Evolutionary conservation across 345 rosid genomes (phyloP).

Genomic region (Toxicodendron radicans): DNA sequence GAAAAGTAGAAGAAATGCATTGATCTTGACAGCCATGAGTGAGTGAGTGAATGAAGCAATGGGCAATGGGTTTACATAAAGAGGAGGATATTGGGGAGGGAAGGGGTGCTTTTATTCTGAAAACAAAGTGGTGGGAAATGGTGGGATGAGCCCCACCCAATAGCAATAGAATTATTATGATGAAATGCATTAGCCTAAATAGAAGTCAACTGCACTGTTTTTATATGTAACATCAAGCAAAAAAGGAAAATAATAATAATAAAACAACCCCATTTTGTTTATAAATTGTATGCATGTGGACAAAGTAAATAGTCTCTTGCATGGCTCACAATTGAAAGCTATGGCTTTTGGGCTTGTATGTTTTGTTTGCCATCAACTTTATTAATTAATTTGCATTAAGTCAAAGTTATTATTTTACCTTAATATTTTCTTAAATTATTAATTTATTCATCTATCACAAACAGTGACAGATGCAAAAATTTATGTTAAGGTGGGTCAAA

Average conservation of each 20-base stretch:
- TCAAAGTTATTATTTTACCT: neutral
- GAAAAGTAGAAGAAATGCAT: conserved; percentile 37
- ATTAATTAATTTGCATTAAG: neutral
- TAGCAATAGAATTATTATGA: conserved; percentile 39
- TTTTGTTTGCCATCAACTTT: no score
- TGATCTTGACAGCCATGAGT: conserved; percentile 49
- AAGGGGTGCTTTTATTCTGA: conserved; percentile 21
- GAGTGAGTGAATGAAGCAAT: neutral
- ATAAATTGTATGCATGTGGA: no score
- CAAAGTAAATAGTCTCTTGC: conserved; percentile 21
- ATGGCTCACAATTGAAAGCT: conserved; percentile 29
- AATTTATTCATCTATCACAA: no score
- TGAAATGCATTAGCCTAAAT: conserved; percentile 31
- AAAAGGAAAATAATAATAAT: neutral
- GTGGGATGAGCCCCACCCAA: conserved; percentile 47
- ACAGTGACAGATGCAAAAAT: no score
- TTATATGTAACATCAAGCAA: conserved; percentile 8
- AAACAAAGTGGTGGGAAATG: conserved; percentile 21
- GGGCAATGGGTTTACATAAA: neutral
- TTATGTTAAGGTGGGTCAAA: no score
- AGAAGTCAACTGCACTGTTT: conserved; percentile 44
- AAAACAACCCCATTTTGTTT: neutral
- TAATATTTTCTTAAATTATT: no score
- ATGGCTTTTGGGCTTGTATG: conserved; percentile 4
- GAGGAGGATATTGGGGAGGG: conserved; percentile 26